Evolutionary conservation across 148 eudicot genomes (phyloP), one percentile per base, ranked within the genome.

Genomic region (Rhododendron molle): DNA sequence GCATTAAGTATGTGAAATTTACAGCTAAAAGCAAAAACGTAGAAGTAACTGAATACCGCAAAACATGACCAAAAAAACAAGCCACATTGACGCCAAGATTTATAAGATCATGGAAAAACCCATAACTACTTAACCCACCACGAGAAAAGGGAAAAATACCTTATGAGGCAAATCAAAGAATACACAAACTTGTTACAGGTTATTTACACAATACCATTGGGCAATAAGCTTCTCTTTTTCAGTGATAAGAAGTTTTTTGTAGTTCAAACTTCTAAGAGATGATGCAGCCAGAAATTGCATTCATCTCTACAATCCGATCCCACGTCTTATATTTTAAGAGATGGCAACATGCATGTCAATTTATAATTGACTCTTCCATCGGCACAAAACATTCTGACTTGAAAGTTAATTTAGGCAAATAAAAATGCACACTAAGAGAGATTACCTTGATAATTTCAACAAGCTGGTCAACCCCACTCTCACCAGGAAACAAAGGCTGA

Each of bases 381-480:
- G 9, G 23, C 34, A 73, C 65, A 72, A 73, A 49, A 49, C 7
- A 20, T 50, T 73, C 85, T 28, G 6, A 32, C 78, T 38, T 15
- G 28, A 38, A 83, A 83, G 67, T 21, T 20, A 23, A 78, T 47
- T 30, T 50, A 28, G 30, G 38, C 12, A 12, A 47, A 58, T 49
- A 88, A 20, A 72, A 7, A 50, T 49, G 15, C 16, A 81, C 36
- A 26, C 21, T 16, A 34, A 83, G 23, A 26, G 30, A 49, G 71
- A 94, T 34, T 96, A 95, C 93, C 97, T 95, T 95, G 67, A 95
- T 95, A 78, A 95, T 93, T 91, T 95, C 98, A 71, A 95, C 98
- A 89, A 95, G 96, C 95, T 95, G 98, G 81, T 95, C 98, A 62
- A 95, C 98, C 46, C 98, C 98, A 90, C 96, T 95, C 78, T 95